These are phyloP conservation scores for Alternaria metachromatica DNA, from an alignment of 2,329 filamentous ascomycete species.

Conservation along the genomic window DNA sequence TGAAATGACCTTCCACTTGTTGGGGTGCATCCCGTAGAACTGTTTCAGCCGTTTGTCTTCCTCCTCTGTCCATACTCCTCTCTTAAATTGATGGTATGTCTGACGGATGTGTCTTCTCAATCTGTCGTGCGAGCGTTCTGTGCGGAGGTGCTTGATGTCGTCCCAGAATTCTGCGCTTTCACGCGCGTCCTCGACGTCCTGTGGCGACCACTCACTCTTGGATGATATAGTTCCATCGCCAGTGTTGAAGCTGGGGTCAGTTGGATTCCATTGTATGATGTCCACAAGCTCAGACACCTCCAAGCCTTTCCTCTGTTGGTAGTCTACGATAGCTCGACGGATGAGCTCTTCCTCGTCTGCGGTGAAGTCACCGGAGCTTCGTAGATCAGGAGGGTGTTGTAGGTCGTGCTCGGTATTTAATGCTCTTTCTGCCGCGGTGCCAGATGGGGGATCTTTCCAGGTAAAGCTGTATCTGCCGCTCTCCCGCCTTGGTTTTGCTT, in stretches of 20 bases:
- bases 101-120: conserved; percentile 60
- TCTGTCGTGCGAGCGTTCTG: conserved; percentile 38
- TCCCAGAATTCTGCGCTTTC: conserved; percentile 39
- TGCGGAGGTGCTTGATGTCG: conserved; percentile 40
- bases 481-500: neutral
- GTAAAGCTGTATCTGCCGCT: neutral
- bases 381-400: conserved; percentile 22
- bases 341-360: conserved; percentile 32
- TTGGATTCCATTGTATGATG: conserved; percentile 25
- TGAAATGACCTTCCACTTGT: conserved; percentile 68
- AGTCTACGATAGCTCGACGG: conserved; percentile 28
- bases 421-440: conserved; percentile 22
- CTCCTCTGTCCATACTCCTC: conserved; percentile 66
- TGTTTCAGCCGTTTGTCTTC: conserved; percentile 63
- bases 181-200: conserved; percentile 7
- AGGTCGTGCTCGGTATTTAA: conserved; percentile 17
- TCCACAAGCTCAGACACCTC: conserved; percentile 24
- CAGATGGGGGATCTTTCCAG: neutral
- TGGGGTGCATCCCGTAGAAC: conserved; percentile 57
- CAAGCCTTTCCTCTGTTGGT: conserved; percentile 25
- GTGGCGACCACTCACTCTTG: neutral
- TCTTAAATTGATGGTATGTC: conserved; percentile 70
- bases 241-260: neutral
- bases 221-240: neutral
- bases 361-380: conserved; percentile 22